Base-by-base conservation (phyloP, 2,329 filamentous ascomycete species). In the Penicillium sp. region DNA sequence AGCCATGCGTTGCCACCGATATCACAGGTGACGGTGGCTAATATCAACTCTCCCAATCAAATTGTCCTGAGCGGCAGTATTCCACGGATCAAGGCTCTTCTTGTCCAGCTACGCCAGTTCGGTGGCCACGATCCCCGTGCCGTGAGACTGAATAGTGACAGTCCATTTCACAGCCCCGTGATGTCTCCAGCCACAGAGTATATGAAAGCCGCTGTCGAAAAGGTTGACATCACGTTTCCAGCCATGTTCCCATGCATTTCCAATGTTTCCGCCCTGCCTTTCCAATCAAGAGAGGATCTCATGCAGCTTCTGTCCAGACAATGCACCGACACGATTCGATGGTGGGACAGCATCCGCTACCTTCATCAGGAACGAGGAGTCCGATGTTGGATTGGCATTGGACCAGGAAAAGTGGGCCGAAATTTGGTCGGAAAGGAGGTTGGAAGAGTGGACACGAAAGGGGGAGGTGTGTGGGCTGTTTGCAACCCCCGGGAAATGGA, bases 361-460 rank as follows among this genome's bases (percentile, higher is more conserved):
- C 79, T 97, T 51, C 91, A 97, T 73, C 88, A 95, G 72, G 87
- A 95, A 68, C 85, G 89, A 70, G 88, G 88, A 62, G 90, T 96
- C 18, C 83, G 88, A 68, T 82, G 93, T 56, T 97, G 94, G 89
- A 85, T 98, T 51, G 94, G 94, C 44, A 91, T 98, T 62, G 94
- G 94, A 0, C 94, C 94, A 0, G 94, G 94, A 5, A 96, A 96
- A 74, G 94, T 98, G 2, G 94, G 94, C 0, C 84, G 93, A 58
- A 97, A 97, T 73, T 81, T 98, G 7, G 93, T 98, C 1, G 92
- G 93, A 13, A 97, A 97, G 77, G 94, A 97, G 77, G 93, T 97
- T 3, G 93, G 92, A 10, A 86, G 89, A 69, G 91, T 95, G 56
- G 79, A 85, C 16, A 85, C 94, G 50, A 96, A 94, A 73, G 92